phyloP scores from a whole-genome alignment of 2,329 filamentous ascomycete genomes.

The Penicillium palitans region DNA sequence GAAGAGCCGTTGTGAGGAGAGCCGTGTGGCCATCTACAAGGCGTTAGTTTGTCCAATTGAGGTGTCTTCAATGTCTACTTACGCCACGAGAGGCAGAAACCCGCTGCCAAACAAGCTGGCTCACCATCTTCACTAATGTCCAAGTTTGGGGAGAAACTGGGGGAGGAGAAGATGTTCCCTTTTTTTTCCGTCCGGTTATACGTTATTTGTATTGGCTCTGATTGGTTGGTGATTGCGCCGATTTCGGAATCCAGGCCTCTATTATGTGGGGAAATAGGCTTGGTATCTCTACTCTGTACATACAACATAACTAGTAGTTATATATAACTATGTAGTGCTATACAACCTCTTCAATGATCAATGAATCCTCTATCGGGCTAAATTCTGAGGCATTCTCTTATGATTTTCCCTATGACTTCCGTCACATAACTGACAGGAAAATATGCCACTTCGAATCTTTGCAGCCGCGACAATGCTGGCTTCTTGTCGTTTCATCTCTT shows the following conservation, averaged over 20 bases:
- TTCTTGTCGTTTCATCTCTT: background rate
- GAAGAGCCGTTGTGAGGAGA: constrained; percentile 33
- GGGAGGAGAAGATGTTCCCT: constrained; percentile 20
- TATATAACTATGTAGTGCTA: too few relatives aligned
- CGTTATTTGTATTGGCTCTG: constrained; percentile 23
- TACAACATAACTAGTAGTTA: too few relatives aligned
- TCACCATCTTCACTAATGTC: constrained; percentile 35
- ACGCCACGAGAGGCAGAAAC: constrained; percentile 41
- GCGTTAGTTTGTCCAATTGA: constrained; percentile 16
- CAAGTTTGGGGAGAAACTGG: constrained; percentile 18
- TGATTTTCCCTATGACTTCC: too few relatives aligned
- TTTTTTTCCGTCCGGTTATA: constrained; percentile 21
- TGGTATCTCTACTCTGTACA: background rate
- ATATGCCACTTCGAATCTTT: background rate
- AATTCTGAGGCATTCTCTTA: too few relatives aligned
- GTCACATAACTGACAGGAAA: too few relatives aligned
- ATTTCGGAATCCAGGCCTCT: constrained; percentile 20
- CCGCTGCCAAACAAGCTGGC: constrained; percentile 43
- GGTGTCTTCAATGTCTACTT: constrained; percentile 20
- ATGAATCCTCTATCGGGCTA: too few relatives aligned
- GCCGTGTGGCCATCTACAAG: constrained; percentile 36
- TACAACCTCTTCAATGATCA: too few relatives aligned
- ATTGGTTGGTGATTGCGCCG: constrained; percentile 24
- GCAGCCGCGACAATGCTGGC: background rate
- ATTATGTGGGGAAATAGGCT: constrained; percentile 8